phyloP scores from a whole-genome alignment of 495 filamentous ascomycete species.

The Extremus antarcticus region DNA sequence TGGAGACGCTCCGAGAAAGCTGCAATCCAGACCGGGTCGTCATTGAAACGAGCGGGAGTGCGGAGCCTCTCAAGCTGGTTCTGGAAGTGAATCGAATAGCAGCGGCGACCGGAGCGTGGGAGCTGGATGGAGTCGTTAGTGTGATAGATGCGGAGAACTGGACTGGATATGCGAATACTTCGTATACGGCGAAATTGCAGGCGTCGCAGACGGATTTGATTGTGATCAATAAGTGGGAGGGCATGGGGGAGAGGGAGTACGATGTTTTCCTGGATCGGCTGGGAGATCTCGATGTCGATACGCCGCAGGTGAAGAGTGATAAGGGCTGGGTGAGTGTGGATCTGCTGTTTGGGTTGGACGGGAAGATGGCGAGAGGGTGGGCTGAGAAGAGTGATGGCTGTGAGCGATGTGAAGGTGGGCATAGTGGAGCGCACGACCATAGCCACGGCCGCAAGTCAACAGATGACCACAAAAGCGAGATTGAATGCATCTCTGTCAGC shows the following conservation, averaged over 20 bases:
- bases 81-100: conserved; percentile 65
- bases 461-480: conserved; percentile 45
- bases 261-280: conserved; percentile 77
- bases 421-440: conserved; percentile 37
- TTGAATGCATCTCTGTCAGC: conserved; percentile 50
- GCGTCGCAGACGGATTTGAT: conserved; percentile 75
- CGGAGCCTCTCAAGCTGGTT: conserved; percentile 37
- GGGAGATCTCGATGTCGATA: conserved; percentile 74
- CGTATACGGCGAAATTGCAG: conserved; percentile 42
- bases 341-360: conserved; percentile 79
- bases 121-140: conserved; percentile 79
- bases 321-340: conserved; percentile 62
- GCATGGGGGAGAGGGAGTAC: conserved; percentile 53
- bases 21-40: conserved; percentile 71
- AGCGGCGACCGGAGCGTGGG: conserved; percentile 51
- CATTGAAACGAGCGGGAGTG: conserved; percentile 81
- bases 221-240: conserved; percentile 94
- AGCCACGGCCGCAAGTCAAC: no score
- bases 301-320: conserved; percentile 69
- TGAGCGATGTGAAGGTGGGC: conserved; percentile 24
- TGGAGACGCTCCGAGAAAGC: conserved; percentile 53
- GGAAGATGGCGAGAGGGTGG: conserved; percentile 55
- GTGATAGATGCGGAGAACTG: conserved; percentile 98
- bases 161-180: conserved; percentile 87
- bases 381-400: conserved; percentile 22